Percentiles rank a stretch among this genome's conserved stretches.
Conservation (phyloP, 2,329 filamentous ascomycete genomes). For the Claviceps sp. region DNA sequence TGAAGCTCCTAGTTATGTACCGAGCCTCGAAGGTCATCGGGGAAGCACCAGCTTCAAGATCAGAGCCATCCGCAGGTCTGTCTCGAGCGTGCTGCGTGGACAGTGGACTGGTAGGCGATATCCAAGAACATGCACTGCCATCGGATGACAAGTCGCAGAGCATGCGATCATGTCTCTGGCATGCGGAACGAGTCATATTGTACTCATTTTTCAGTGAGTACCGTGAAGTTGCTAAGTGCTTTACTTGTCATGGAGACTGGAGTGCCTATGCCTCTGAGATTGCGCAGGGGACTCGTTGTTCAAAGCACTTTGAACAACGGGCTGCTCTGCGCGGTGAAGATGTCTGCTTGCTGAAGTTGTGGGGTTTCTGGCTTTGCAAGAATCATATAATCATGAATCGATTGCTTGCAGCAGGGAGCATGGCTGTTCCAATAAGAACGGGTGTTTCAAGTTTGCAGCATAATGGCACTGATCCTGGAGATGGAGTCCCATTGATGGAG, state of each 20-base stretch:
- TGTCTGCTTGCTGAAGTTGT: not conserved
- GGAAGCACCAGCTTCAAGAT: not conserved
- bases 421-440: not conserved
- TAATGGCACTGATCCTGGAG: not conserved
- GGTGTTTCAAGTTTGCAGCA: not conserved
- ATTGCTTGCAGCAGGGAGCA: not conserved
- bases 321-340: not conserved
- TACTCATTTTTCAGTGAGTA: not conserved
- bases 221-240: not conserved
- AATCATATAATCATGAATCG: not conserved
- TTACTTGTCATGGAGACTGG: not conserved
- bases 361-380: not conserved
- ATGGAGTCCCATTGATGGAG: not conserved
- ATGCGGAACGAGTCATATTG: not conserved
- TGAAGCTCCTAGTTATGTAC: not conserved
- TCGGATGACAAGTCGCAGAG: not conserved
- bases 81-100: not conserved
- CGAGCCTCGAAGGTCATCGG: not conserved
- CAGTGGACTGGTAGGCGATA: not conserved
- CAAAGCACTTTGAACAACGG: not conserved
- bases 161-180: not conserved
- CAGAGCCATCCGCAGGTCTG: not conserved
- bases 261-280: slow-evolving; percentile 2
- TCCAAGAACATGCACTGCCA: slow-evolving; percentile 3
- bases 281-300: not conserved